These are phyloP conservation scores for Hamamelis virginiana DNA, from an alignment of 164 flowering plant species.

Conservation along the genomic window DNA sequence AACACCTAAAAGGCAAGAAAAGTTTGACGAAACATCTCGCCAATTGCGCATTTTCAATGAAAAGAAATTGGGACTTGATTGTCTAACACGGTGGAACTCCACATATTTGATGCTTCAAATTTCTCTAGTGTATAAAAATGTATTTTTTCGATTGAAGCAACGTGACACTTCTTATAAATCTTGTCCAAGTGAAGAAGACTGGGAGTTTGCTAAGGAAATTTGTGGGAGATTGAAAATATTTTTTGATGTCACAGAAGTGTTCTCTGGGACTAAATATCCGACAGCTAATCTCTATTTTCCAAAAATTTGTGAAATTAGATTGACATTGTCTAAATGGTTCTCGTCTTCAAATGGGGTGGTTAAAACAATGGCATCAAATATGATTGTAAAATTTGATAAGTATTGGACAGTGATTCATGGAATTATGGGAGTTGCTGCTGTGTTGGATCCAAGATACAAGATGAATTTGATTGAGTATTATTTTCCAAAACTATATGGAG, in stretches of 20 bases:
- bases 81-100: constrained; percentile 15
- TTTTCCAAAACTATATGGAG: not conserved
- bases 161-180: too few species aligned
- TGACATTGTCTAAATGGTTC: not conserved
- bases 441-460: constrained; percentile 12
- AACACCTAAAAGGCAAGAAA: constrained; percentile 8
- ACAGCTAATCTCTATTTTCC: not conserved
- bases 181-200: not conserved
- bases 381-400: not conserved
- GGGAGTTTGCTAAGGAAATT: not conserved
- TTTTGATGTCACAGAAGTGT: not conserved
- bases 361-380: not conserved
- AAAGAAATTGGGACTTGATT: constrained; percentile 11
- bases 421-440: not conserved
- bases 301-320: constrained; percentile 9
- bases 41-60: not conserved
- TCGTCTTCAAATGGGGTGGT: not conserved
- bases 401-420: not conserved
- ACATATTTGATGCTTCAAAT: constrained; percentile 10
- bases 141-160: too few species aligned
- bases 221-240: not conserved
- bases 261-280: not conserved
- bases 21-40: constrained; percentile 1
- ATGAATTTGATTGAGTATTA: not conserved
- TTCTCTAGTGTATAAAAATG: constrained; percentile 7